A percentile compares a stretch with the other conserved stretches of the same genome.
These are phyloP conservation scores for Alliaria petiolata DNA, from an alignment of 345 rosid species.

Conservation along the genomic window DNA sequence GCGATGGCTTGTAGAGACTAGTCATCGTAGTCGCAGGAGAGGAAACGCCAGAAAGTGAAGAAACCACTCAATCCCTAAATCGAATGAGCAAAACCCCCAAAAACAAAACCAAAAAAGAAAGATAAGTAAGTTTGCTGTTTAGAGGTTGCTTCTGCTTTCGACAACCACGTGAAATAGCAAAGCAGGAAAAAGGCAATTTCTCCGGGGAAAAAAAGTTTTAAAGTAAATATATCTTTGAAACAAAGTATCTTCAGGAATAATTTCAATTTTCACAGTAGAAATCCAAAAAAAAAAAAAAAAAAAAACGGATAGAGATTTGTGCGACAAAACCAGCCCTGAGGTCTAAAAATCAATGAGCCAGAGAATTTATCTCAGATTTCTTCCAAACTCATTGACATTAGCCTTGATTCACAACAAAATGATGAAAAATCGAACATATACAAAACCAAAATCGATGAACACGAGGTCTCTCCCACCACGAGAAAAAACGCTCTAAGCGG, in stretches of 20 bases:
- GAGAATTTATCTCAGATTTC: slow-evolving; percentile 2
- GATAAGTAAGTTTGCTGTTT: background rate
- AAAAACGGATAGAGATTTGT: background rate
- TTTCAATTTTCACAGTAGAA: background rate
- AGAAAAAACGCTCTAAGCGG: background rate
- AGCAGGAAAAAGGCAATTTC: slow-evolving; percentile 20
- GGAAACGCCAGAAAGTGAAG: slow-evolving; percentile 17
- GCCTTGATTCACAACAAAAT: background rate
- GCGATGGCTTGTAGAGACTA: slow-evolving; percentile 33
- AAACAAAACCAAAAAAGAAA: background rate
- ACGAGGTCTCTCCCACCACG: background rate
- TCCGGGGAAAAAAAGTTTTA: background rate
- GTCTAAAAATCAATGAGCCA: background rate
- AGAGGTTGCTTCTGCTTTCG: slow-evolving; percentile 35
- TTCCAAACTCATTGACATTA: background rate
- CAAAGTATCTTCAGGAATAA: background rate
- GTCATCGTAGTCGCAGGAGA: slow-evolving; percentile 49
- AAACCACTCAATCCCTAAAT: slow-evolving; percentile 20
- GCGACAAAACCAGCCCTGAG: background rate
- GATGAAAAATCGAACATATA: background rate
- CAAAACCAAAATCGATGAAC: background rate
- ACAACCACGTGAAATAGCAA: slow-evolving; percentile 28
- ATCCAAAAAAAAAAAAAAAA: background rate
- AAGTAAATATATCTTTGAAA: slow-evolving; percentile 15
- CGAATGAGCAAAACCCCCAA: background rate